Conservation (phyloP, 768 basidiomycete species). For the Macrocybe gigantea region DNA sequence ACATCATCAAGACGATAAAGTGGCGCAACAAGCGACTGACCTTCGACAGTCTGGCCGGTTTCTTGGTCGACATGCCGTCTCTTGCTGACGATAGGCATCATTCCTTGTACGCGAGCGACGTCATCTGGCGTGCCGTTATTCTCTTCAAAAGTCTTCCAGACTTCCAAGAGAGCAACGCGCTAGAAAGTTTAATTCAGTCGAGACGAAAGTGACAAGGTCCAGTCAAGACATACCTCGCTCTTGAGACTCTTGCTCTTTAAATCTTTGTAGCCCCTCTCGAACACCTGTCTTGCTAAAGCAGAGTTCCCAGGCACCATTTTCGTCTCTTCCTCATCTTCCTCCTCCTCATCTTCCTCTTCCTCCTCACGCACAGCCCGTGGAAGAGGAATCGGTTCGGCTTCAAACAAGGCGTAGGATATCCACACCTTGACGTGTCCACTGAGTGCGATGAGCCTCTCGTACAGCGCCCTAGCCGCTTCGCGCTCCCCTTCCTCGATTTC, state of each 20-base stretch:
- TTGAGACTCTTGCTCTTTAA: conserved; percentile 78
- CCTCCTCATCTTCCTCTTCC: conserved; percentile 64
- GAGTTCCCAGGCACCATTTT: conserved; percentile 71
- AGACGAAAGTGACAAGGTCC: neutral
- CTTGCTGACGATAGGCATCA: conserved; percentile 92
- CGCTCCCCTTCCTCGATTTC: conserved; percentile 93
- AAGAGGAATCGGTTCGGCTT: conserved; percentile 69
- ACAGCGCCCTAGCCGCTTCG: conserved; percentile 74
- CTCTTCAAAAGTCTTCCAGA: conserved; percentile 94
- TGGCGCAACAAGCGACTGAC: conserved; percentile 29
- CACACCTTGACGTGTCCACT: conserved; percentile 97
- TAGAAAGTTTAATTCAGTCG: conserved; percentile 4
- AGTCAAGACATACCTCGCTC: conserved; percentile 61
- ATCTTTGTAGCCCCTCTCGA: conserved; percentile 84
- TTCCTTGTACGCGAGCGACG: conserved; percentile 75
- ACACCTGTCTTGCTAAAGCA: conserved; percentile 66
- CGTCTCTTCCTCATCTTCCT: conserved; percentile 50
- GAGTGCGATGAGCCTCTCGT: conserved; percentile 79
- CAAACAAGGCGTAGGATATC: conserved; percentile 93
- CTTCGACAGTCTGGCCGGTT: conserved; percentile 84
- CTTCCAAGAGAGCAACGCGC: conserved; percentile 89
- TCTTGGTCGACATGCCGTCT: conserved; percentile 78
- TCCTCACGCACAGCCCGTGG: conserved; percentile 63
- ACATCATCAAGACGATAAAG: neutral
- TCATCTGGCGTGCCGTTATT: conserved; percentile 68